phyloP scores from a whole-genome alignment of 441 rosid species.

The Dalechampia spathulata region DNA sequence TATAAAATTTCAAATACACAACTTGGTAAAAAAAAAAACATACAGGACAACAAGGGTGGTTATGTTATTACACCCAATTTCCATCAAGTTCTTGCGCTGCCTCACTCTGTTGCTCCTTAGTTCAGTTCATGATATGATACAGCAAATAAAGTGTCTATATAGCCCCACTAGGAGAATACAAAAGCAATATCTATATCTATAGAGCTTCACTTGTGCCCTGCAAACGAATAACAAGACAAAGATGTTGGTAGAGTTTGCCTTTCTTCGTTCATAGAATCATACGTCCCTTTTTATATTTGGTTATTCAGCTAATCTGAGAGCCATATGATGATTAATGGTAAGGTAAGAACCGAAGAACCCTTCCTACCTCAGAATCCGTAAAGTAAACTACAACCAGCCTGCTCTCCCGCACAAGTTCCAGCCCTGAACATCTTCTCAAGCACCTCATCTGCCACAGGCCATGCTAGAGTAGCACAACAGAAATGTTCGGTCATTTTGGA shows the following conservation, averaged over 20 bases:
- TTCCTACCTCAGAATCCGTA: conserved; percentile 21
- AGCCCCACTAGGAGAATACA: too few relatives aligned
- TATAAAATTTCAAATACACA: too few relatives aligned
- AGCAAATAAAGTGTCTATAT: too few relatives aligned
- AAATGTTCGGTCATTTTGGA: conserved; percentile 8
- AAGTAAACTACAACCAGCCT: conserved; percentile 18
- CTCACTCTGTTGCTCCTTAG: too few relatives aligned
- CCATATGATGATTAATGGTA: conserved; percentile 7
- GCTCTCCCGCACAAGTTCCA: conserved; percentile 4
- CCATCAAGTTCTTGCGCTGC: too few relatives aligned
- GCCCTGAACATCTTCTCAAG: conserved; percentile 5
- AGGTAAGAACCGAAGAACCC: conserved; percentile 7
- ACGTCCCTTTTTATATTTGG: conserved; percentile 1
- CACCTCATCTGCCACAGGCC: conserved; percentile 2
- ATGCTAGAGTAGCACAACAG: not conserved
- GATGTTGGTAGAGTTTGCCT: too few relatives aligned
- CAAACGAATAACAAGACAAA: conserved; percentile 7
- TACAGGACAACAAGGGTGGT: too few relatives aligned
- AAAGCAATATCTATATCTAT: too few relatives aligned
- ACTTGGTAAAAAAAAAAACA: too few relatives aligned
- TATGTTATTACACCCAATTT: too few relatives aligned
- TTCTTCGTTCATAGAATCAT: conserved; percentile 12
- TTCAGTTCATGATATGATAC: too few relatives aligned
- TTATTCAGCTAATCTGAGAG: conserved; percentile 13
- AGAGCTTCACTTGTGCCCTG: too few relatives aligned